phyloP scores from a whole-genome alignment of 2,329 filamentous ascomycete species.

The Colletotrichum trifolii region DNA sequence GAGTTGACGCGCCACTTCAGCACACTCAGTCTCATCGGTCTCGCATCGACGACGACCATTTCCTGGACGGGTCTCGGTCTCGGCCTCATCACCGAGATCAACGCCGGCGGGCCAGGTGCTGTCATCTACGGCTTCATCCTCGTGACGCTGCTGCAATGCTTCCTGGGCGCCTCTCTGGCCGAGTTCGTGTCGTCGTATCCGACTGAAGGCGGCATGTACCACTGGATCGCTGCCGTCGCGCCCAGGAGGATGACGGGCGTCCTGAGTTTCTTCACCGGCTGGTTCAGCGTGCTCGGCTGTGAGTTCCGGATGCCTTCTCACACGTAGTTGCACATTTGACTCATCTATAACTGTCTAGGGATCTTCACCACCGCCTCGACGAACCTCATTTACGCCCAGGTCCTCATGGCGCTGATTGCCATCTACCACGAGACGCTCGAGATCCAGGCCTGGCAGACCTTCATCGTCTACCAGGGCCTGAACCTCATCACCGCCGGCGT shows the following conservation, averaged over 20 bases:
- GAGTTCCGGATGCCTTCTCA: neutral
- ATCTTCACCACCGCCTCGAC: constrained; percentile 58
- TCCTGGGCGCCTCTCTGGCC: constrained; percentile 56
- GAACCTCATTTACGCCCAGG: constrained; percentile 55
- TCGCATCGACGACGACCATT: constrained; percentile 61
- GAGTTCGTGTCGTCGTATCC: constrained; percentile 62
- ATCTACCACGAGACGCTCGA: constrained; percentile 52
- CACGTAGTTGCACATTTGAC: neutral
- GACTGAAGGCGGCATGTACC: constrained; percentile 61
- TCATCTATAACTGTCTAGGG: constrained; percentile 42
- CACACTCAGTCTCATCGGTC: constrained; percentile 58
- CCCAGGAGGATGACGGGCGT: constrained; percentile 51
- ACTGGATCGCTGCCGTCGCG: constrained; percentile 61
- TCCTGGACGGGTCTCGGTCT: constrained; percentile 60
- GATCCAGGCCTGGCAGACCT: constrained; percentile 60
- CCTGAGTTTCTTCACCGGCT: constrained; percentile 57
- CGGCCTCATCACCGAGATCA: constrained; percentile 57
- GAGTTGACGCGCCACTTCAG: constrained; percentile 60
- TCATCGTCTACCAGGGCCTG: constrained; percentile 55
- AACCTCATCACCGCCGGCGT: constrained; percentile 56
- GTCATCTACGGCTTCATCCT: constrained; percentile 63
- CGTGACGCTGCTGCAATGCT: constrained; percentile 57
- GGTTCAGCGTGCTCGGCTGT: constrained; percentile 54
- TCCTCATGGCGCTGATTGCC: constrained; percentile 54
- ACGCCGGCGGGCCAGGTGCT: constrained; percentile 58